phyloP scores from a whole-genome alignment of 2,329 filamentous ascomycete genomes.

The Diaporthe vexans region DNA sequence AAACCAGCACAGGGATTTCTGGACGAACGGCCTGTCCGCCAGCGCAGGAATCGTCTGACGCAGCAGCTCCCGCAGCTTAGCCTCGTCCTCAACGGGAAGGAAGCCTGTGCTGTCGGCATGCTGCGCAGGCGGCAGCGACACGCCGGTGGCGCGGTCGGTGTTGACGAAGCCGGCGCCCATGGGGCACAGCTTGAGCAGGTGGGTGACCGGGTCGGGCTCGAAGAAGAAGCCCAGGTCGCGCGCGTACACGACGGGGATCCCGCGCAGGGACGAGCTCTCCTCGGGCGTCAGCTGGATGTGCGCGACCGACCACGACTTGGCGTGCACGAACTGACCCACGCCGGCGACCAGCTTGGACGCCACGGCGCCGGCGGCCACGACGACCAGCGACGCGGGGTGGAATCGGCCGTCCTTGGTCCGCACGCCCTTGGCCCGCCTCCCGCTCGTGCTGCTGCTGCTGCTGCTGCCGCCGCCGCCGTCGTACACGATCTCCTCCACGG shows the following conservation, averaged over 20 bases:
- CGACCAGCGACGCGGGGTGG: constrained; percentile 55
- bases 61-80: constrained; percentile 64
- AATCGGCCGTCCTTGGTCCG: constrained; percentile 46
- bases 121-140: constrained; percentile 55
- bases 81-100: constrained; percentile 67
- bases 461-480: constrained; percentile 34
- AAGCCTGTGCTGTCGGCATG: constrained; percentile 56
- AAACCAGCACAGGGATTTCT: constrained; percentile 73
- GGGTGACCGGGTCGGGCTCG: constrained; percentile 71
- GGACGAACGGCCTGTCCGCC: constrained; percentile 68
- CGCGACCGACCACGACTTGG: constrained; percentile 71
- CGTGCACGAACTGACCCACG: constrained; percentile 64
- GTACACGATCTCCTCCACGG: constrained; percentile 58
- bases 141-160: constrained; percentile 48
- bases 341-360: constrained; percentile 62
- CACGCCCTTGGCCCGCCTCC: constrained; percentile 45
- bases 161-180: constrained; percentile 71
- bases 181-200: constrained; percentile 72
- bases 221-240: constrained; percentile 76
- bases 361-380: constrained; percentile 67
- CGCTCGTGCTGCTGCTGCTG: no score
- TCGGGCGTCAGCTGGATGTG: constrained; percentile 69
- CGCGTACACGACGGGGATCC: constrained; percentile 72
- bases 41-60: constrained; percentile 66
- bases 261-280: constrained; percentile 66